phyloP scores from a whole-genome alignment of 106 monocot genomes.

The Cymbidium sinense region DNA sequence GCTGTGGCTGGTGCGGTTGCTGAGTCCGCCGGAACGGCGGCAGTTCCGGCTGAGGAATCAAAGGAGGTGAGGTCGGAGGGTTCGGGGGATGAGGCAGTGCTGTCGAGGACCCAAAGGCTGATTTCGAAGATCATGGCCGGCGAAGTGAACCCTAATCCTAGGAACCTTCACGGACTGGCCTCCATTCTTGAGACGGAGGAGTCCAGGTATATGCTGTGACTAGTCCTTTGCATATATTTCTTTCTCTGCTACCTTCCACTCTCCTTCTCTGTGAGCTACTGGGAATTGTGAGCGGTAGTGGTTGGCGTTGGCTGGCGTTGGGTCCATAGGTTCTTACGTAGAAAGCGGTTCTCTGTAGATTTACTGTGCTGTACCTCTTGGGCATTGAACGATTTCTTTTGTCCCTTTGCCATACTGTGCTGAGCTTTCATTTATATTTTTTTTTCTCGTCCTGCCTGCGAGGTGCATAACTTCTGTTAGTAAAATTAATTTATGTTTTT shows the following conservation, averaged over 20 bases:
- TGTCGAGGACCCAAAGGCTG: slow-evolving; percentile 56
- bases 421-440: not conserved
- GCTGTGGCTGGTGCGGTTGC: slow-evolving; percentile 5
- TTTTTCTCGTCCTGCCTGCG: too few species aligned
- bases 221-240: not conserved
- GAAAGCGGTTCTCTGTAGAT: not conserved
- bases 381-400: not conserved
- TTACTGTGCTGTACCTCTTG: not conserved
- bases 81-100: slow-evolving; percentile 42
- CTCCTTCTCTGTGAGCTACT: not conserved
- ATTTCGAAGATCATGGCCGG: slow-evolving; percentile 53
- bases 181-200: slow-evolving; percentile 75
- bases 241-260: not conserved
- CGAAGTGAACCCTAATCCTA: slow-evolving; percentile 75
- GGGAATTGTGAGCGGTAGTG: not conserved
- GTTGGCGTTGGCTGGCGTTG: not conserved
- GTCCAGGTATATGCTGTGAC: slow-evolving; percentile 28
- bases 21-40: slow-evolving; percentile 5
- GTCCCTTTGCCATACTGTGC: not conserved
- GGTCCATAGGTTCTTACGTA: not conserved
- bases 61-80: slow-evolving; percentile 30
- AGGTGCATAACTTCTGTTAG: too few species aligned
- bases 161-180: slow-evolving; percentile 77
- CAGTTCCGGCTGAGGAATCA: slow-evolving; percentile 1
- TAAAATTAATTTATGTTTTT: too few species aligned